Conservation (phyloP, 2,329 filamentous ascomycete species). For the Aspergillus awamori region DNA sequence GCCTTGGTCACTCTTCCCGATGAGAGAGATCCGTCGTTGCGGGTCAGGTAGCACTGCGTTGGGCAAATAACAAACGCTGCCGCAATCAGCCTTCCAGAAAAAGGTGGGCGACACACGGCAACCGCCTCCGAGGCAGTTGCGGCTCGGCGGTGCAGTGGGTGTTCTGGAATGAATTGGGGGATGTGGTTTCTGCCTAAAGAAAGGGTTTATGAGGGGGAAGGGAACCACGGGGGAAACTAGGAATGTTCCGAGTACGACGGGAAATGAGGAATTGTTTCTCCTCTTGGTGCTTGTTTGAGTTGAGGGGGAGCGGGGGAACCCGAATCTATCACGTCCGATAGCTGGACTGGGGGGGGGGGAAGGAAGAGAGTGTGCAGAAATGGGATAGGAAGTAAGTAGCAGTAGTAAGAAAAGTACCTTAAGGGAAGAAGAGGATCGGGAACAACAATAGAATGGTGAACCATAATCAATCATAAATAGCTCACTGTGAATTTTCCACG, state of each 20-base stretch:
- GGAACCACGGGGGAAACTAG: neutral
- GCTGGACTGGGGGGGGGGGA: neutral
- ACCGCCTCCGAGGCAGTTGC: constrained; percentile 5
- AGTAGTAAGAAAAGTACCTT: neutral
- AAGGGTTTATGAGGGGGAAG: neutral
- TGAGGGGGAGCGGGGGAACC: constrained; percentile 2
- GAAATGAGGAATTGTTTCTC: neutral
- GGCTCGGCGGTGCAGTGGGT: neutral
- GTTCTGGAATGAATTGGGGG: neutral
- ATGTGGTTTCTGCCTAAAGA: constrained; percentile 8
- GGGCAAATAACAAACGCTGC: neutral
- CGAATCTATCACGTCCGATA: neutral
- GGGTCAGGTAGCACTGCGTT: neutral
- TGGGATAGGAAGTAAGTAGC: neutral
- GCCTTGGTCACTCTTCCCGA: neutral
- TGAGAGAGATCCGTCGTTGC: neutral
- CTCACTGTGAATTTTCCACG: constrained; percentile 27
- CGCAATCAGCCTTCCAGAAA: constrained; percentile 1
- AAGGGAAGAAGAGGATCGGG: constrained; percentile 14
- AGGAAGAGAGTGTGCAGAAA: neutral
- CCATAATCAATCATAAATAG: constrained; percentile 4
- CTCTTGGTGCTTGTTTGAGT: constrained; percentile 1
- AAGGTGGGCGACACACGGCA: constrained; percentile 10
- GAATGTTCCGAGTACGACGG: neutral
- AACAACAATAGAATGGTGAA: constrained; percentile 8